Conservation (phyloP, 2,329 filamentous ascomycete genomes). For the Colletotrichum sp. region DNA sequence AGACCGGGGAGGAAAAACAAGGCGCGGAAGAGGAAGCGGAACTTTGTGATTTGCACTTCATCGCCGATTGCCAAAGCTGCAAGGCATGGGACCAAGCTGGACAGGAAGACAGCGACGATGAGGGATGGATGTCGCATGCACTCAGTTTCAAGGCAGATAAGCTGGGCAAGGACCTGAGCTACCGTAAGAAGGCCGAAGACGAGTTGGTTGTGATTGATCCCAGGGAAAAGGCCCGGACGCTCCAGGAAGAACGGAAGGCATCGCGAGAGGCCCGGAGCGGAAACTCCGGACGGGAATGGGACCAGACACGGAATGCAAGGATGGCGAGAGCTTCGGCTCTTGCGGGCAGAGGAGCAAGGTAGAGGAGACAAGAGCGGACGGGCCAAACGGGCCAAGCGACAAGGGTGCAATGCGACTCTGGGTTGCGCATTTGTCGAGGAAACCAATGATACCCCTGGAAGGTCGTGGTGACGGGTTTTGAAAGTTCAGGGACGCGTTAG, state of each 20-base stretch:
- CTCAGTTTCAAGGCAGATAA: slow-evolving; percentile 89
- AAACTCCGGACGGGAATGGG: slow-evolving; percentile 60
- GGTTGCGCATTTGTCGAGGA: neutral
- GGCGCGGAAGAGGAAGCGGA: slow-evolving; percentile 70
- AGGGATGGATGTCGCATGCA: slow-evolving; percentile 85
- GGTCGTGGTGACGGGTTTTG: neutral
- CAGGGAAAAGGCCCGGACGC: slow-evolving; percentile 76
- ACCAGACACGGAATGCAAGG: slow-evolving; percentile 61
- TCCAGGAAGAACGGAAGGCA: slow-evolving; percentile 68
- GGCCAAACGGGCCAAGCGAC: neutral
- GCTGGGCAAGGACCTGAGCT: slow-evolving; percentile 88
- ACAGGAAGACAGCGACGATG: slow-evolving; percentile 62
- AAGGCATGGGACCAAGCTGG: slow-evolving; percentile 77
- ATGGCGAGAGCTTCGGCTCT: slow-evolving; percentile 57
- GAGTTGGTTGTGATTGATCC: slow-evolving; percentile 94
- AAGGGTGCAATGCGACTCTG: slow-evolving; percentile 11
- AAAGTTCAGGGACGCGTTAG: slow-evolving; percentile 14
- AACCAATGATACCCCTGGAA: slow-evolving; percentile 20
- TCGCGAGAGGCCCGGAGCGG: slow-evolving; percentile 59
- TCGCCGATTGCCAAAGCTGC: slow-evolving; percentile 93
- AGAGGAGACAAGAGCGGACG: neutral
- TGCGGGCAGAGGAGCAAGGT: slow-evolving; percentile 62
- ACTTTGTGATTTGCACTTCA: slow-evolving; percentile 93
- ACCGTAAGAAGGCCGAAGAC: slow-evolving; percentile 89
- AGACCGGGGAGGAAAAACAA: slow-evolving; percentile 22